These are phyloP conservation scores for Plasmodium malariae DNA, from an alignment of 169 alveolate genomes.

Conservation along the genomic window DNA sequence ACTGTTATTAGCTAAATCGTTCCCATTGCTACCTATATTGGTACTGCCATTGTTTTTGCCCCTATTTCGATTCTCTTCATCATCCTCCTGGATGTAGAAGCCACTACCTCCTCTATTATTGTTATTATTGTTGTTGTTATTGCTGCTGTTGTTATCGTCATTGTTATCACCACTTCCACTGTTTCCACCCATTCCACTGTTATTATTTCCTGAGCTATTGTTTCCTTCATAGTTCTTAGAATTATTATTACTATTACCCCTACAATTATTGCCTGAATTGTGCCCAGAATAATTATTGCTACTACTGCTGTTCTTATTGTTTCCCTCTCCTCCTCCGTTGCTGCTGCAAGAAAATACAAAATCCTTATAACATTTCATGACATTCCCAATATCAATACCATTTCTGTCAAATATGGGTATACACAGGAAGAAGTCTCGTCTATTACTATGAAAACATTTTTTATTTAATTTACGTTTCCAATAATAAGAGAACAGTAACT, in stretches of 20 bases:
- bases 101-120: not conserved
- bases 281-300: not conserved
- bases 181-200: conserved; percentile 7
- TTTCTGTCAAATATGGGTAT: not conserved
- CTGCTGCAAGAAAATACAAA: not conserved
- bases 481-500: not conserved
- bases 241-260: not conserved
- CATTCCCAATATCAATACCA: not conserved
- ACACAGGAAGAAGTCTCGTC: too few relatives aligned
- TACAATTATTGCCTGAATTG: not conserved
- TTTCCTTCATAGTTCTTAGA: not conserved
- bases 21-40: not conserved
- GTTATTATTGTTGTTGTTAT: not conserved
- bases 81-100: not conserved
- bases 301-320: not conserved
- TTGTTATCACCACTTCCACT: not conserved
- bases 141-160: conserved; percentile 9
- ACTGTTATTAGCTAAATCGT: not conserved
- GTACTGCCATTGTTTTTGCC: not conserved
- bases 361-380: not conserved
- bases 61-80: conserved; percentile 12
- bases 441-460: not conserved
- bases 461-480: not conserved
- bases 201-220: not conserved
- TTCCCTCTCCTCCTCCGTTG: not conserved